A percentile compares a stretch with the other conserved stretches of the same genome.
These are phyloP conservation scores for Boletus subparvulus DNA, from an alignment of 768 basidiomycete genomes.

Conservation along the genomic window DNA sequence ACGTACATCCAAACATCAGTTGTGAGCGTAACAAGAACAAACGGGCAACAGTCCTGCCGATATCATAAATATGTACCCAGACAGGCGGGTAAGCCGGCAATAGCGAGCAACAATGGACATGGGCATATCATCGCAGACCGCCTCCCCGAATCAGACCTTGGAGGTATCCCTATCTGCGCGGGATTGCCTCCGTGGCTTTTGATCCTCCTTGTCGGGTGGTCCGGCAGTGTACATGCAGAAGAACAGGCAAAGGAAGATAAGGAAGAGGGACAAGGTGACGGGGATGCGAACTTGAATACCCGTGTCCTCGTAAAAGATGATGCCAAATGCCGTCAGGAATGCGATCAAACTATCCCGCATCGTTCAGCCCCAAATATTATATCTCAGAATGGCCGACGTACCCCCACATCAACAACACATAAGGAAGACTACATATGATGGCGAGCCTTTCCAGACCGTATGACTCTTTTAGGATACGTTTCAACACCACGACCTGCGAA, in stretches of 20 bases:
- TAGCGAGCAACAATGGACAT: neutral
- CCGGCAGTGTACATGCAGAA: slow-evolving; percentile 32
- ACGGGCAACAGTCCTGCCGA: neutral
- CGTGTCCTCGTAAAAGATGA: slow-evolving; percentile 31
- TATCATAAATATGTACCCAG: neutral
- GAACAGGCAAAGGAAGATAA: slow-evolving; percentile 24
- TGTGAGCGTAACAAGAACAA: neutral
- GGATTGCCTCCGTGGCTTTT: neutral
- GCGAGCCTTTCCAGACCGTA: slow-evolving; percentile 38
- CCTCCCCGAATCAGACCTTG: neutral
- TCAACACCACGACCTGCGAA: slow-evolving; percentile 24
- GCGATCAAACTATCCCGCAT: slow-evolving; percentile 30
- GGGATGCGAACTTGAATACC: slow-evolving; percentile 26
- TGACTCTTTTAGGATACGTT: slow-evolving; percentile 24
- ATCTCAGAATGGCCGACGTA: slow-evolving; percentile 10
- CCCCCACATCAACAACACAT: slow-evolving; percentile 43
- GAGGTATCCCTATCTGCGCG: neutral
- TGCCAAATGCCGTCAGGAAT: slow-evolving; percentile 34
- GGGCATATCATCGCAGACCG: neutral
- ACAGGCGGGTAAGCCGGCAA: neutral
- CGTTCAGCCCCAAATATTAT: neutral
- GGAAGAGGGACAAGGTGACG: slow-evolving; percentile 23
- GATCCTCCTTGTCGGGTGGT: slow-evolving; percentile 17
- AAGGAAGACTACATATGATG: slow-evolving; percentile 41
- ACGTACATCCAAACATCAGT: neutral